phyloP scores from a whole-genome alignment of 208 protist species.

The Borovskyia barvae region DNA sequence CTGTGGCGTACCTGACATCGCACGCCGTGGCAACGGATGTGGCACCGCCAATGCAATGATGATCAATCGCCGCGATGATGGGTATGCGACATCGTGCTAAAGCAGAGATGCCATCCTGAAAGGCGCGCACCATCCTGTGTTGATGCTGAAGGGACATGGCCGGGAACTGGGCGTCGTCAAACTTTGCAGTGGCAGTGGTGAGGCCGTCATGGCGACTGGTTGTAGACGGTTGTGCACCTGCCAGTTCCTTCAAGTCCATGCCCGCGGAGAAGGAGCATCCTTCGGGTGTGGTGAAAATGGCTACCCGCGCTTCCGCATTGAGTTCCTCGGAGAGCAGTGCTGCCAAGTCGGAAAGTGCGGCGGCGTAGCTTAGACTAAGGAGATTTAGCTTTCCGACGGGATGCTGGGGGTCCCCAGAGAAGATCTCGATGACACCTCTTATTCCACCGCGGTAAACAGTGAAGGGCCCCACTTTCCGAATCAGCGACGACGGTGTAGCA shows the following conservation, averaged over 20 bases:
- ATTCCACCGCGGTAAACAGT: conserved; percentile 23
- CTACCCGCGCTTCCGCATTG: conserved; percentile 45
- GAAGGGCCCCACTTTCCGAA: conserved; percentile 38
- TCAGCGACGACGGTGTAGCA: conserved; percentile 5
- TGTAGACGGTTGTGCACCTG: neutral
- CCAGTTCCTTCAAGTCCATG: conserved; percentile 44
- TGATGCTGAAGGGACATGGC: conserved; percentile 61
- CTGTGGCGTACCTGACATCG: conserved; percentile 62
- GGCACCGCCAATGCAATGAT: conserved; percentile 71
- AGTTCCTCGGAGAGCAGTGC: conserved; percentile 44
- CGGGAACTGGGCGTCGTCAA: conserved; percentile 11
- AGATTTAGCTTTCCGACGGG: conserved; percentile 56
- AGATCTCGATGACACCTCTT: conserved; percentile 50
- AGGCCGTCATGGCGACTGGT: neutral
- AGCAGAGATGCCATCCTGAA: conserved; percentile 53
- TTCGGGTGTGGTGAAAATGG: conserved; percentile 49
- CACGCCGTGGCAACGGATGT: conserved; percentile 66
- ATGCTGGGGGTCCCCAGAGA: conserved; percentile 34
- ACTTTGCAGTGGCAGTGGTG: too few species aligned
- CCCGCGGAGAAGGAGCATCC: conserved; percentile 58
- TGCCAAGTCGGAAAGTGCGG: conserved; percentile 32
- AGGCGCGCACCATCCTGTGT: conserved; percentile 43
- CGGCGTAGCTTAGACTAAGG: conserved; percentile 39
- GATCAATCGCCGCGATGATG: conserved; percentile 58
- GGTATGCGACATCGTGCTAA: conserved; percentile 64